These are phyloP conservation scores for Wilcoxina mikolae DNA, from an alignment of 495 filamentous ascomycete species.

Conservation along the genomic window DNA sequence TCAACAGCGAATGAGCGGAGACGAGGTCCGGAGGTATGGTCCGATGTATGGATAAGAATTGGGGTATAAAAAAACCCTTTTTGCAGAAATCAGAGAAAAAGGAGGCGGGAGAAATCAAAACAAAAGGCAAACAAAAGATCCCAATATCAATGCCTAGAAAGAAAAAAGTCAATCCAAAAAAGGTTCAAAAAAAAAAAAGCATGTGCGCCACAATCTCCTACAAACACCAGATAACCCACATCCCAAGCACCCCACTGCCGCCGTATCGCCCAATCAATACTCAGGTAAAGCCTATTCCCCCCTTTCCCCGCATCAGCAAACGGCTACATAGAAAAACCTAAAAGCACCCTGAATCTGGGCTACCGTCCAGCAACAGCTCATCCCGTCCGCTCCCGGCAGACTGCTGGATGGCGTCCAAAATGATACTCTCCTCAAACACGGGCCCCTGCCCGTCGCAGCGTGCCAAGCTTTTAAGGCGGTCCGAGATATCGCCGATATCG, in stretches of 20 bases:
- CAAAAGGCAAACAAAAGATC: neutral
- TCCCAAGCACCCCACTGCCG: neutral
- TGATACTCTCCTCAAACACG: conserved; percentile 66
- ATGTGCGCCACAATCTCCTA: too few species aligned
- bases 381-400: conserved; percentile 59
- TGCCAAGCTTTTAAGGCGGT: conserved; percentile 57
- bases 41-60: too few species aligned
- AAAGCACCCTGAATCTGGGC: neutral
- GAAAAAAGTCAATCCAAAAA: too few species aligned
- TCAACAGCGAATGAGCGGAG: too few species aligned
- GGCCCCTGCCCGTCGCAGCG: conserved; percentile 84
- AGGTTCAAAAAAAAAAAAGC: neutral
- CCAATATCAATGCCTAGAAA: neutral
- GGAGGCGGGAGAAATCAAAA: neutral
- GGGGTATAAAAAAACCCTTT: neutral
- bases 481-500: conserved; percentile 64
- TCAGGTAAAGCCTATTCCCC: too few species aligned
- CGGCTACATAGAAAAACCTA: too few species aligned
- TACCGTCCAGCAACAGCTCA: conserved; percentile 36
- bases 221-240: neutral
- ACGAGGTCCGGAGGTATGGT: too few species aligned
- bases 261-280: too few species aligned
- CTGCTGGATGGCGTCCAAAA: conserved; percentile 51
- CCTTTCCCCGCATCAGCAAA: too few species aligned
- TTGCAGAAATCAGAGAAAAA: neutral